Conservation (phyloP, 768 basidiomycete species). For the Pilatotrama ljubarskyi region DNA sequence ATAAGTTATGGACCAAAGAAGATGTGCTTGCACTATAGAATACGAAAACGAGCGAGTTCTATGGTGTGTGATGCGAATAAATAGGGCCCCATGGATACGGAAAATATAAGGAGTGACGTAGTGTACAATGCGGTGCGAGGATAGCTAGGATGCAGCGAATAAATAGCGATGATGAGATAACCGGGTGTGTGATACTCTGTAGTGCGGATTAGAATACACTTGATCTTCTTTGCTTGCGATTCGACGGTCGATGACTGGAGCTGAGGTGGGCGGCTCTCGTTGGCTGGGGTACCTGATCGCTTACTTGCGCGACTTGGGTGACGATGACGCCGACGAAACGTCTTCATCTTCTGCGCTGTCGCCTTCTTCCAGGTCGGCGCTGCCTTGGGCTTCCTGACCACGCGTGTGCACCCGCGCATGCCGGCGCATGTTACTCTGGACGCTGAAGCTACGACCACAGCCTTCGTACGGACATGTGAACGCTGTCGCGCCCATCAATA, state of each 20-base stretch:
- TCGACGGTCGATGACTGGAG: neutral
- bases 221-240: constrained; percentile 9
- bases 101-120: constrained; percentile 2
- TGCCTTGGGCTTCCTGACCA: constrained; percentile 21
- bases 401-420: constrained; percentile 73
- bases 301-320: constrained; percentile 15
- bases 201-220: constrained; percentile 8
- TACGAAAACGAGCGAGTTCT: neutral
- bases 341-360: constrained; percentile 38
- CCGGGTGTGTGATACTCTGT: constrained; percentile 6
- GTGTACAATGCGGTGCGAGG: constrained; percentile 22
- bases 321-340: constrained; percentile 15
- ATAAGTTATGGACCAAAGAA: no score
- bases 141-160: constrained; percentile 20
- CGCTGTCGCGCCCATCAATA: constrained; percentile 44
- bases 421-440: constrained; percentile 86
- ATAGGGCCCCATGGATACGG: constrained; percentile 3
- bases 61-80: constrained; percentile 7
- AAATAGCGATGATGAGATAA: constrained; percentile 9
- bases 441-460: constrained; percentile 82
- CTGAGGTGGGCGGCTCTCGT: neutral
- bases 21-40: neutral
- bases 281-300: neutral
- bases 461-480: constrained; percentile 73
- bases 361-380: constrained; percentile 40